Evolutionary conservation across 345 rosid species (phyloP), one percentile per base, ranked within the genome.

Genomic region (Laguncularia racemosa): DNA sequence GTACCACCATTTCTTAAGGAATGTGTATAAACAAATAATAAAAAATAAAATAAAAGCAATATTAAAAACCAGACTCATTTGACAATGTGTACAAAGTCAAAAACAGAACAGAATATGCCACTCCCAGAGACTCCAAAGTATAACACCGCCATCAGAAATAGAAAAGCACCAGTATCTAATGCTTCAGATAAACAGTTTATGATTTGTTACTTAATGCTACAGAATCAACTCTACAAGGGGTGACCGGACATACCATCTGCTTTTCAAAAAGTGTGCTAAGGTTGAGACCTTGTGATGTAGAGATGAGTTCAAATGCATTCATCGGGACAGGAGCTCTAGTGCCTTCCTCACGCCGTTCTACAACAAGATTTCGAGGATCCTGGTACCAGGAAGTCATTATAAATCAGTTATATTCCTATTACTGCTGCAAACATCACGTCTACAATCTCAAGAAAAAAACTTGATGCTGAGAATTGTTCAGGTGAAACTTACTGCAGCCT

Each of bases 301-400:
- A 84, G 66, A 95, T 95, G 61, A 95, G 95, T 78, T 95, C 97
- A 73, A 95, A 95, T 12, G 99, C 97, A 73, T 95, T 95, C 99
- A 95, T 82, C 21, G 95, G 78, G 53, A 80, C 73, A 64, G 99
- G 99, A 48, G 80, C 81, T 40, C 60, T 73, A 26, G 73, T 76
- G 53, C 87, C 85, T 70, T 71, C 88, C 64, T 78, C 95, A 58
- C 87, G 84, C 69, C 86, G 79, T 79, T 95, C 99, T 76, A 90
- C 96, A 48, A 95, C 96, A 67, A 90, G 86, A 75, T 82, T 78
- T 48, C 13, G 71, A 63, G 83, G 61, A 68, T 78, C 87, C 97
- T 95, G 71, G 40, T 52, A 53, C 16, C 6, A 44, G 57, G 55
- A 63, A 26, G 33, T 14, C 55, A 40, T 44, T 49, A 60, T 43